Base-by-base conservation (phyloP, 345 rosid species). In the Gossypium ekmanianum region DNA sequence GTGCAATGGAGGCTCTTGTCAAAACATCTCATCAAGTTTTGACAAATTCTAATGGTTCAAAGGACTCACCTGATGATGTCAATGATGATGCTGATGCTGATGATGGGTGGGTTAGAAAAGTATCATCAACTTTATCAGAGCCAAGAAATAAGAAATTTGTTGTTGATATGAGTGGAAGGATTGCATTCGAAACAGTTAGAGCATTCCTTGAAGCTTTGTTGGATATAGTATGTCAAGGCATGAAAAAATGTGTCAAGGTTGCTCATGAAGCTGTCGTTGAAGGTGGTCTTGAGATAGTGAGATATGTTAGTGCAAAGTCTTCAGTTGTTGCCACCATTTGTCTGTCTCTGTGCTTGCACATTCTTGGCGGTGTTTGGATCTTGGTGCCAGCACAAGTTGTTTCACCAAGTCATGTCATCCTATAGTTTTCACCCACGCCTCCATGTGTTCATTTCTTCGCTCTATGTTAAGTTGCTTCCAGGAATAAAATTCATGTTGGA, bases 81-180 rank as follows among this genome's bases (percentile, higher is more conserved):
- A 47, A 72, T 11, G 71, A 13, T 11, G 71, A 13, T 2, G 52
- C 14, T 14, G 56, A 52, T n/a, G 57, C n/a, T n/a, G 68, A 74
- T 6, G 27, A 61, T 22, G 83, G 85, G 3, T 94, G 92, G 94
- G 73, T 85, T 18, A 76, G 81, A 17, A 88, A 88, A 72, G 81
- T 90, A 5, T 86, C 95, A 11, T 86, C 90, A 3, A 84, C 92
- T 14, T 45, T 91, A 72, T 82, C 91, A 0, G 82, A 86, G 75
- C 97, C 97, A 3, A 85, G 85, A 74, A 94, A 90, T 75, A 85
- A 89, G 80, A 88, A 75, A 78, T 85, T 91, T 11, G 84, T 90
- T 70, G 89, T 94, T 73, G 97, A 89, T 79, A 57, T 94, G 74
- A 88, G 88, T 3, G 95, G 95, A 64, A 83, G 78, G 58, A 81